phyloP scores from a whole-genome alignment of 345 rosid species.

The Hypericum androsaemum region DNA sequence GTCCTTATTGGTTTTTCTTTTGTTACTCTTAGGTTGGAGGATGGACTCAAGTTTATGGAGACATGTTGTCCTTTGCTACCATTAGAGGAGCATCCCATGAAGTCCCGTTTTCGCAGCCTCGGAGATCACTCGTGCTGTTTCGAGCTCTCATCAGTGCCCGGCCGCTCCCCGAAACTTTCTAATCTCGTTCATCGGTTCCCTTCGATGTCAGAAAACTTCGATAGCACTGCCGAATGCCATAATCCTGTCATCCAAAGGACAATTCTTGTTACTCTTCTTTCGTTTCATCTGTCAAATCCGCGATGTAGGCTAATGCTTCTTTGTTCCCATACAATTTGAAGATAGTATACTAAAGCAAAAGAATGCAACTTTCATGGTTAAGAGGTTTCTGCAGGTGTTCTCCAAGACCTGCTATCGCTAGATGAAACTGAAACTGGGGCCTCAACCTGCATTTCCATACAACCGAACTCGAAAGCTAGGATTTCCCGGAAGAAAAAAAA shows the following conservation, averaged over 20 bases:
- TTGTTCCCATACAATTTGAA: too few species aligned
- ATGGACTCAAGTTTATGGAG: conserved; percentile 2
- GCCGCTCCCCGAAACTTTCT: too few species aligned
- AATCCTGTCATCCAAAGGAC: too few species aligned
- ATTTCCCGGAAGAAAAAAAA: too few species aligned
- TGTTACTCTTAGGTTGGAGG: neutral
- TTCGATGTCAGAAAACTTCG: too few species aligned
- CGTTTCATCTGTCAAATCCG: too few species aligned
- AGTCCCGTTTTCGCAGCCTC: conserved; percentile 3
- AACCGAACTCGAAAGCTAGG: too few species aligned
- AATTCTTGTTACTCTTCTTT: too few species aligned
- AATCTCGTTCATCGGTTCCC: too few species aligned
- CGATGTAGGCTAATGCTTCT: too few species aligned
- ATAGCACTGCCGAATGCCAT: too few species aligned
- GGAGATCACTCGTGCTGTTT: conserved; percentile 1
- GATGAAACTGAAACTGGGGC: conserved; percentile 48
- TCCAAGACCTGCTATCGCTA: conserved; percentile 13
- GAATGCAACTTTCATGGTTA: conserved; percentile 2
- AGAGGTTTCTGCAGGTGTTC: conserved; percentile 16
- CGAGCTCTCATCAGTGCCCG: neutral
- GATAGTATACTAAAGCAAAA: too few species aligned
- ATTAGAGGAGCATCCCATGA: conserved; percentile 6
- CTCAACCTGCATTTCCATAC: conserved; percentile 74
- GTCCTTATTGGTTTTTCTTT: neutral
- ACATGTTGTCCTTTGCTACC: neutral